Evolutionary conservation across 306 rosid species (phyloP).

Genomic region (Adenanthera pavonina): DNA sequence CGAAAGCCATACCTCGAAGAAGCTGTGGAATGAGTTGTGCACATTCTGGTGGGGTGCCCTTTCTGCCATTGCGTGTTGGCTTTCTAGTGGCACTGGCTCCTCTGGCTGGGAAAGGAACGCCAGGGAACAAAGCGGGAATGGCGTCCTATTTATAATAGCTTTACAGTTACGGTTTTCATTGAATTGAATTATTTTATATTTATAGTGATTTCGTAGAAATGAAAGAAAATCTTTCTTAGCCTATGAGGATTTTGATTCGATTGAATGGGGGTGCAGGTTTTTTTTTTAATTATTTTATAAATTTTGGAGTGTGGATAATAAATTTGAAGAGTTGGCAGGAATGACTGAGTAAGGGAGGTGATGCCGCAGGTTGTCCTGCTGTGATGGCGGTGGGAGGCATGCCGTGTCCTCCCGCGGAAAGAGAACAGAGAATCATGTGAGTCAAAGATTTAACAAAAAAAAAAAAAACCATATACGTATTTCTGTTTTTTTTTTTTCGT

Average conservation of each 20-base stretch:
- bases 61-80: not conserved
- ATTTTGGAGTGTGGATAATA: not conserved
- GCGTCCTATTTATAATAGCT: not conserved
- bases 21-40: not conserved
- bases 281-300: too few species aligned
- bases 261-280: too few species aligned
- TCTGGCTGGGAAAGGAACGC: not conserved
- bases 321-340: not conserved
- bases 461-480: too few species aligned
- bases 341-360: not conserved
- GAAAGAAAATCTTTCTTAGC: not conserved
- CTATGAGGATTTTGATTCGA: not conserved
- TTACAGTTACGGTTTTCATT: too few species aligned
- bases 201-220: not conserved
- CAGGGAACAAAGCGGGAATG: not conserved
- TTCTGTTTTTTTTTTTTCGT: not conserved
- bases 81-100: not conserved
- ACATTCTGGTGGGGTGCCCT: not conserved
- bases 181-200: not conserved
- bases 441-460: too few species aligned
- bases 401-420: not conserved
- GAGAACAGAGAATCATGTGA: not conserved
- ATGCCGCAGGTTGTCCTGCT: not conserved
- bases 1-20: constrained; percentile 35
- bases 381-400: constrained; percentile 10